Evolutionary conservation across 1,284 basidiomycete species (phyloP), one percentile per base, ranked within the genome.

Genomic region (Apiotrichum montevideense): DNA sequence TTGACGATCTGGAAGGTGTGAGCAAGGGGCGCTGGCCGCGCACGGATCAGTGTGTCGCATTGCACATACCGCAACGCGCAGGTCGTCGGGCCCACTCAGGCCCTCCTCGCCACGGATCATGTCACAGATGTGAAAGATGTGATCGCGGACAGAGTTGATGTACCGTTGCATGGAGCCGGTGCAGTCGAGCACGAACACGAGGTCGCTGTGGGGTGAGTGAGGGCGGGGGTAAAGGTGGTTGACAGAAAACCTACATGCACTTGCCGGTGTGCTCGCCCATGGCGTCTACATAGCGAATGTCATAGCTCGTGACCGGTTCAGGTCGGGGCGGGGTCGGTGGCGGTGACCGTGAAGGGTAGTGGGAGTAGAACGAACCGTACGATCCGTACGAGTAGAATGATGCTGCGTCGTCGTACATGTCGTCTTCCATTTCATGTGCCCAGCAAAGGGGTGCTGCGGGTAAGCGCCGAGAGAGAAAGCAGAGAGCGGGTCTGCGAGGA

Each of bases 101-200:
- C 88, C 89, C 51, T 95, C 93, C 34, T 93, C 96, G 77, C 92
- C 87, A 75, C 93, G 88, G 68, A 99, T 98, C 78, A 91, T 87
- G 57, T 89, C 89, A 75, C 92, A 96, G 70, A 99, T 99, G 71
- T 88, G 84, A 70, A 95, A 90, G 78, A 98, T 97, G 78, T 99
- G 98, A 79, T 89, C 90, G 6, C 94, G 95, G n/a, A 94, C 93
- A 52, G 89, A 72, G 54, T 74, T 73, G 62, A 79, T 77, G 63
- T 78, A 78, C 32, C 71, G 69, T 53, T 76, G 77, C 78, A 78
- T 79, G 6, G 75, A 77, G 13, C 91, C 91, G 2, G 91, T 95
- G 74, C 90, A 93, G 76, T 95, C 91, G 72, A 94, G 88, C 33
- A 95, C 84, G 78, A 79, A 80, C 84, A 92, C 69, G 84, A 95